Evolutionary conservation across 2,329 filamentous ascomycete species (phyloP).

Genomic region (Ophiostoma montium): DNA sequence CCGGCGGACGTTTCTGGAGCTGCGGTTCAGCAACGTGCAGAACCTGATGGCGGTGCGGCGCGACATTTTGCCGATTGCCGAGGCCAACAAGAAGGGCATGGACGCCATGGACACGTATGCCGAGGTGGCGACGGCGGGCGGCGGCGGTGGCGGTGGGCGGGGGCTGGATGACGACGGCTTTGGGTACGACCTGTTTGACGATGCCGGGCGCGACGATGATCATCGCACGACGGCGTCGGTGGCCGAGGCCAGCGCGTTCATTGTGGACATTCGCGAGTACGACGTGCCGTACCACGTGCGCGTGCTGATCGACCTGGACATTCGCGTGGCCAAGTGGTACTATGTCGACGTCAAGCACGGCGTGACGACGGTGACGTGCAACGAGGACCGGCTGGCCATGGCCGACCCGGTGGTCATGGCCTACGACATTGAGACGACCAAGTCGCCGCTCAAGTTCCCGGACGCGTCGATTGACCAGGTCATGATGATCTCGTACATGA

Average conservation of each 20-base stretch:
- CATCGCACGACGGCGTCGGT: conserved; percentile 29
- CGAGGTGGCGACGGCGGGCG: conserved; percentile 72
- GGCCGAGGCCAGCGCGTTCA: conserved; percentile 86
- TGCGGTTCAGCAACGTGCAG: conserved; percentile 75
- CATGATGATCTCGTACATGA: conserved; percentile 99
- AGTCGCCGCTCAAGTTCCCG: conserved; percentile 89
- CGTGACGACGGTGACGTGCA: conserved; percentile 63
- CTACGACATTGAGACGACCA: conserved; percentile 98
- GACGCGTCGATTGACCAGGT: conserved; percentile 90
- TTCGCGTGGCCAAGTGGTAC: conserved; percentile 95
- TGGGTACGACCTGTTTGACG: conserved; percentile 67
- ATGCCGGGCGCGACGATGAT: conserved; percentile 64
- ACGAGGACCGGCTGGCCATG: conserved; percentile 76
- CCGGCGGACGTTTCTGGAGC: conserved; percentile 71
- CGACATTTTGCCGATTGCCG: conserved; percentile 76
- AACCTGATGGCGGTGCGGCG: conserved; percentile 76
- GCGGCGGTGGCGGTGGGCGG: conserved; percentile 46
- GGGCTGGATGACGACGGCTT: conserved; percentile 18
- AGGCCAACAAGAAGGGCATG: conserved; percentile 93
- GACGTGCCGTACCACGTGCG: conserved; percentile 98
- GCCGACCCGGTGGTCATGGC: conserved; percentile 97
- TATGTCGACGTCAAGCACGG: conserved; percentile 90
- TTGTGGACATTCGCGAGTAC: conserved; percentile 97
- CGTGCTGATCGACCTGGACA: conserved; percentile 95
- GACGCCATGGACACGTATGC: conserved; percentile 97